These are phyloP conservation scores for Polytrichum formosum DNA, from an alignment of 225 moss, liverwort and hornwort species.

Conservation along the genomic window DNA sequence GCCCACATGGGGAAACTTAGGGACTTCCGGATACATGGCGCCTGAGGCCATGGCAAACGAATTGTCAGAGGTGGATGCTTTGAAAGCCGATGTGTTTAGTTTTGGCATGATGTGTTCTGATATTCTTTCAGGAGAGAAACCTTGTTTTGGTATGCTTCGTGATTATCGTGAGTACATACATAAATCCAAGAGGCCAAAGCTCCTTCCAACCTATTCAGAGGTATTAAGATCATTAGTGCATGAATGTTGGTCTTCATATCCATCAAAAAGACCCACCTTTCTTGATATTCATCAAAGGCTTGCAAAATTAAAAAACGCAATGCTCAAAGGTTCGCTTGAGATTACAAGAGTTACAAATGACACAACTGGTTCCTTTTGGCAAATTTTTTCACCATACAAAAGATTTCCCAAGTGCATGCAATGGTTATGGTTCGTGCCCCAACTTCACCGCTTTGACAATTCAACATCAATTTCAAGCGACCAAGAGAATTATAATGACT, in stretches of 20 bases:
- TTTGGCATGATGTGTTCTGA: background rate
- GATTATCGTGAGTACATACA: no score
- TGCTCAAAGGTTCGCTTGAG: background rate
- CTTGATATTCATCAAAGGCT: background rate
- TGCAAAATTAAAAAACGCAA: background rate
- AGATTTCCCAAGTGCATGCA: no score
- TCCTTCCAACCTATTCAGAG: no score
- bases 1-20: background rate
- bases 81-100: background rate
- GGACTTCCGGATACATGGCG: constrained; percentile 1
- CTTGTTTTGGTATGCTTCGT: background rate
- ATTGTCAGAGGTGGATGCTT: background rate
- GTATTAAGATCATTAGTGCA: background rate
- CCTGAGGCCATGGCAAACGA: background rate
- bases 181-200: no score
- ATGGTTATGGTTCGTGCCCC: background rate
- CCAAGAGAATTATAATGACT: background rate
- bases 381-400: background rate
- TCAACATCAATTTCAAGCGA: background rate
- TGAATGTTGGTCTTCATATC: background rate
- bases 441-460: background rate
- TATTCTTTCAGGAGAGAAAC: background rate
- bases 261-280: background rate
- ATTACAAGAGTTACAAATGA: background rate
- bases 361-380: no score